Evolutionary conservation across 1,284 basidiomycete genomes (phyloP).

Genomic region (Sphaerobolus stellatus): DNA sequence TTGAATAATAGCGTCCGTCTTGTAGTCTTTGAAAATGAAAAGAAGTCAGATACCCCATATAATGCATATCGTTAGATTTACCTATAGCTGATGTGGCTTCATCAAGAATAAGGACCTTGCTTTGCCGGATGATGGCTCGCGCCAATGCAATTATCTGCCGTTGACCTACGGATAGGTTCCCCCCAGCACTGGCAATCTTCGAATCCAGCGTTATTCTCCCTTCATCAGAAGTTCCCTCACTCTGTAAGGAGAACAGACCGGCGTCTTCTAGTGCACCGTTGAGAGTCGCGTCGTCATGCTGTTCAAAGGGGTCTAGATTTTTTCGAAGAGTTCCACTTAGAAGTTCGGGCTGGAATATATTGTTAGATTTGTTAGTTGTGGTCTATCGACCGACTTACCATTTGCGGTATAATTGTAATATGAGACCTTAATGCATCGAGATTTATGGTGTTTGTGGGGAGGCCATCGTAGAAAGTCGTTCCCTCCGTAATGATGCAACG

Average conservation of each 20-base stretch:
- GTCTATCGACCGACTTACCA: too few relatives aligned
- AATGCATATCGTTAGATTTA: conserved; percentile 18
- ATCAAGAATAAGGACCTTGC: conserved; percentile 47
- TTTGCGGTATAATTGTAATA: too few relatives aligned
- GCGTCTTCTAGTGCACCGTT: conserved; percentile 47
- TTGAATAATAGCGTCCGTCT: conserved; percentile 14
- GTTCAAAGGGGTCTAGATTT: conserved; percentile 39
- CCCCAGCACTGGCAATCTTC: conserved; percentile 23
- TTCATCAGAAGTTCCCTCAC: conserved; percentile 18
- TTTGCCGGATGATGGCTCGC: conserved; percentile 41
- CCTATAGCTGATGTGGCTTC: conserved; percentile 38
- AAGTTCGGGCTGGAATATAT: conserved; percentile 39
- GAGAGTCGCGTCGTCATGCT: conserved; percentile 46
- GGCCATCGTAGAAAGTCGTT: conserved; percentile 38
- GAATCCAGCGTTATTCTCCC: conserved; percentile 21
- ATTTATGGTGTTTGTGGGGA: too few relatives aligned
- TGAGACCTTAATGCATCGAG: too few relatives aligned
- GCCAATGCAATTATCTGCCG: conserved; percentile 44
- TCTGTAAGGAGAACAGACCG: conserved; percentile 31
- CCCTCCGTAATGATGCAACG: conserved; percentile 59
- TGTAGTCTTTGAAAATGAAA: conserved; percentile 21
- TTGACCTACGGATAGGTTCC: conserved; percentile 40
- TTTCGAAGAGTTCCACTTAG: conserved; percentile 22
- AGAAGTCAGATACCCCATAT: background rate
- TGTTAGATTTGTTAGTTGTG: too few relatives aligned